A percentile compares a stretch with the other conserved stretches of the same genome.
These are phyloP conservation scores for Chaetomiaceae sp. DNA, from an alignment of 2,329 filamentous ascomycete species.

Conservation along the genomic window DNA sequence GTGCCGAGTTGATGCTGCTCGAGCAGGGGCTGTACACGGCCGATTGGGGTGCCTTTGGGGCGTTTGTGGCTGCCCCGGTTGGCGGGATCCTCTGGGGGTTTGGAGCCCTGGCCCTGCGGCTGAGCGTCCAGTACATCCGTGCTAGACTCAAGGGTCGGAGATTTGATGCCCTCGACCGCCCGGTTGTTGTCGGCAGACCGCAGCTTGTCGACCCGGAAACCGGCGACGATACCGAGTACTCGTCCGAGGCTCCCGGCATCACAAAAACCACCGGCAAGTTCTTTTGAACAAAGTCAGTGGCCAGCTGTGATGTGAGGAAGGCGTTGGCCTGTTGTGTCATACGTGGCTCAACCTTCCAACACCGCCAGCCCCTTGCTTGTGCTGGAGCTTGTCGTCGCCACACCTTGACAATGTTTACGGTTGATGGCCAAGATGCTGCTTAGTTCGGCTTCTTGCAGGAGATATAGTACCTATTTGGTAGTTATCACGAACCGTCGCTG, in stretches of 20 bases:
- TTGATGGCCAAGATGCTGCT: too few relatives aligned
- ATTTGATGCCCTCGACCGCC: slow-evolving; percentile 65
- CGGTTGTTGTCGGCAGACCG: slow-evolving; percentile 25
- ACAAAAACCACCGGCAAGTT: slow-evolving; percentile 48
- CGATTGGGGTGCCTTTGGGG: slow-evolving; percentile 79
- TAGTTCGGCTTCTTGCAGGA: too few relatives aligned
- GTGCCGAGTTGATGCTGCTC: slow-evolving; percentile 64
- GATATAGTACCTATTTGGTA: too few relatives aligned
- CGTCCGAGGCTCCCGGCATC: slow-evolving; percentile 19
- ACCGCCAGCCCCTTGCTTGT: too few relatives aligned
- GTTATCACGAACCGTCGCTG: too few relatives aligned
- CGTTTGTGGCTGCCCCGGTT: slow-evolving; percentile 73
- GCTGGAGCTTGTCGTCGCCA: too few relatives aligned
- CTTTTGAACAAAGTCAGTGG: slow-evolving; percentile 37
- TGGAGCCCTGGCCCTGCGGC: slow-evolving; percentile 54
- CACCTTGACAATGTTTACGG: too few relatives aligned
- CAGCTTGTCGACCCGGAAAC: slow-evolving; percentile 5
- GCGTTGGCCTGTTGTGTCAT: background rate
- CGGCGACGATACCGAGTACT: slow-evolving; percentile 10
- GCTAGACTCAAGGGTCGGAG: slow-evolving; percentile 54
- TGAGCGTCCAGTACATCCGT: slow-evolving; percentile 52
- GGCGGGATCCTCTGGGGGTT: slow-evolving; percentile 70
- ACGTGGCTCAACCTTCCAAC: background rate
- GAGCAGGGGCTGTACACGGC: slow-evolving; percentile 68
- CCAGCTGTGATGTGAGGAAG: too few relatives aligned